phyloP scores from a whole-genome alignment of 805 yeast species.

The Candida michaelii region DNA sequence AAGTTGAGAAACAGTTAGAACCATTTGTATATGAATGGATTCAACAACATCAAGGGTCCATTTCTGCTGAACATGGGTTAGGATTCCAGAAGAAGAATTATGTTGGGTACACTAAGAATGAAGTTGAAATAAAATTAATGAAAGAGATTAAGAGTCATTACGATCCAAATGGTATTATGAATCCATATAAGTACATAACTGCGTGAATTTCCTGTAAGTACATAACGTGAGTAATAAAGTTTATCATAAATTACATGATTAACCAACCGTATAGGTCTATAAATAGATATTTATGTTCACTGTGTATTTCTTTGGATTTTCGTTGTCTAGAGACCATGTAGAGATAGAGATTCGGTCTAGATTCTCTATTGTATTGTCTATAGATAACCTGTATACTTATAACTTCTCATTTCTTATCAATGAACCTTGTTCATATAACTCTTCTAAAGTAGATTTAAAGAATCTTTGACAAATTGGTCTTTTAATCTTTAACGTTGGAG shows the following conservation, averaged over 20 bases:
- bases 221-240: too few relatives aligned
- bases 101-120: conserved; percentile 79
- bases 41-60: conserved; percentile 69
- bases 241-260: too few relatives aligned
- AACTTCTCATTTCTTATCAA: conserved; percentile 23
- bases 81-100: conserved; percentile 96
- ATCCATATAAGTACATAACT: conserved; percentile 84
- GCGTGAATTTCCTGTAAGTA: too few relatives aligned
- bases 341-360: too few relatives aligned
- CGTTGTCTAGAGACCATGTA: too few relatives aligned
- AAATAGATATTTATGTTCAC: too few relatives aligned
- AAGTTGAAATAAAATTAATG: conserved; percentile 69
- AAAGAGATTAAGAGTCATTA: conserved; percentile 73
- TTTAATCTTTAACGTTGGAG: conserved; percentile 63
- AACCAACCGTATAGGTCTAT: too few relatives aligned
- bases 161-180: conserved; percentile 90
- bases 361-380: too few relatives aligned
- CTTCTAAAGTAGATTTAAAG: conserved; percentile 23
- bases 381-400: too few relatives aligned
- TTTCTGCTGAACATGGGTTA: conserved; percentile 96
- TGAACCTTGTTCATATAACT: conserved; percentile 34
- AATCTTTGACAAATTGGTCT: conserved; percentile 33
- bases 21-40: conserved; percentile 97
- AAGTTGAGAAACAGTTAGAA: conserved; percentile 78
- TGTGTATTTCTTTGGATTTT: too few relatives aligned